These are phyloP conservation scores for Trypanosoma platydactyli DNA, from an alignment of 208 protist genomes.

Conservation along the genomic window DNA sequence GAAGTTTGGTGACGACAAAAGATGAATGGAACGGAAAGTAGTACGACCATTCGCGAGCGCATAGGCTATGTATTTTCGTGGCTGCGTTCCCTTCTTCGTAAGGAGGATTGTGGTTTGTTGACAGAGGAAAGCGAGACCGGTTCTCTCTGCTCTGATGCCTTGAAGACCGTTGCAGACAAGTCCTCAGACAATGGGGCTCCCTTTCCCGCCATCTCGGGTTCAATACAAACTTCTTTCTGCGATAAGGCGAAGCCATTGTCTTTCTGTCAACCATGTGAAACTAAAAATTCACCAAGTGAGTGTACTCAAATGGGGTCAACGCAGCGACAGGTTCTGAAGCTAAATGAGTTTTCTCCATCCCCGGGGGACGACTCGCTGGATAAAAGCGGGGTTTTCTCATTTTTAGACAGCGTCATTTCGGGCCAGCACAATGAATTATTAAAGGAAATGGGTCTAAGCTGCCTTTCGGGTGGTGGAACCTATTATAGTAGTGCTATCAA, in stretches of 20 bases:
- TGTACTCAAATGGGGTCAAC: not conserved
- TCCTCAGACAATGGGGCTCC: too few species aligned
- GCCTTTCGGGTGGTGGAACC: not conserved
- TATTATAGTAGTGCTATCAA: not conserved
- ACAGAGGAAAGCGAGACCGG: too few species aligned
- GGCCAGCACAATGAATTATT: slow-evolving; percentile 62
- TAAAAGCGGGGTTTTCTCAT: slow-evolving; percentile 52
- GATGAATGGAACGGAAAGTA: not conserved
- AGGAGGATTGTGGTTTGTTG: too few species aligned
- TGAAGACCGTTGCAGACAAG: too few species aligned
- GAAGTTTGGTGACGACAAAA: too few species aligned
- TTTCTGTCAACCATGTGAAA: too few species aligned
- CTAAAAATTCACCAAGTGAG: too few species aligned
- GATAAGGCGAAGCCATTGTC: too few species aligned
- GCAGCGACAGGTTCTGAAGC: not conserved
- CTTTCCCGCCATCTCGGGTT: too few species aligned
- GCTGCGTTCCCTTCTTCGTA: not conserved
- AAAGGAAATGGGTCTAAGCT: slow-evolving; percentile 34
- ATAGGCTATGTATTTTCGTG: not conserved
- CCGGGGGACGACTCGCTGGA: not conserved
- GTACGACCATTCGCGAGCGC: not conserved
- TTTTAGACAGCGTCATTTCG: slow-evolving; percentile 66
- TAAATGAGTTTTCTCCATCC: not conserved
- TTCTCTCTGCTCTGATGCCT: too few species aligned
- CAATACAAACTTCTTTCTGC: too few species aligned